Conservation (phyloP, 169 alveolate species). For the Fabrea salina region DNA sequence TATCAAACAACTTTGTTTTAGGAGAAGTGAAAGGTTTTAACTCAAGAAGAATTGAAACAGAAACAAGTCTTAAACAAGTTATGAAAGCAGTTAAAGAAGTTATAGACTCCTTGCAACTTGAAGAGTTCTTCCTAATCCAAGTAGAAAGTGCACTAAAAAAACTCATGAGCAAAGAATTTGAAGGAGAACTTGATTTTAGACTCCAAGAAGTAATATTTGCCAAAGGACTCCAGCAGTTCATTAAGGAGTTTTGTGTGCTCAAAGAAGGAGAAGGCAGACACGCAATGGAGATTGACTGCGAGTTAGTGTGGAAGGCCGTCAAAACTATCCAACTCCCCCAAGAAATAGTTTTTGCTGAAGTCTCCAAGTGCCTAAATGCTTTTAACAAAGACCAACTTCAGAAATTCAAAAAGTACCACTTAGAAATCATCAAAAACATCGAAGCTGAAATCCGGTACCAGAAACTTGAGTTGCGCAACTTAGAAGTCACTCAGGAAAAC, state of each 20-base stretch:
- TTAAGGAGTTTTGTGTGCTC: background rate
- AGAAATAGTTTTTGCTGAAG: background rate
- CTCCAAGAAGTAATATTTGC: background rate
- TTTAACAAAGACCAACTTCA: background rate
- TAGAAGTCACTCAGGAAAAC: background rate
- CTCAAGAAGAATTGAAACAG: conserved; percentile 62
- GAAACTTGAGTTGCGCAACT: background rate
- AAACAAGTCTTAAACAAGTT: conserved; percentile 64
- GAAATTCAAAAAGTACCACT: background rate
- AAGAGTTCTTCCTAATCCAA: conserved; percentile 63
- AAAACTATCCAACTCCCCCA: background rate
- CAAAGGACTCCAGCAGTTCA: background rate
- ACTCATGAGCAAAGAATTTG: background rate
- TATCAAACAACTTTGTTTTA: conserved; percentile 69
- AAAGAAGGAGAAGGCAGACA: background rate
- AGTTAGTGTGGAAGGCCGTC: background rate
- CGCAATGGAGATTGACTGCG: background rate
- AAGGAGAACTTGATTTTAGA: background rate
- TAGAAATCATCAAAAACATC: background rate
- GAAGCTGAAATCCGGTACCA: background rate
- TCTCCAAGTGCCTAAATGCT: background rate
- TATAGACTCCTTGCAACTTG: conserved; percentile 46
- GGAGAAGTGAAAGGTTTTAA: conserved; percentile 51
- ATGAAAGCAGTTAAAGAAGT: conserved; percentile 47
- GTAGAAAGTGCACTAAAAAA: background rate